Evolutionary conservation across 257 asterid genomes (phyloP).

Genomic region (Ocimum tenuiflorum): DNA sequence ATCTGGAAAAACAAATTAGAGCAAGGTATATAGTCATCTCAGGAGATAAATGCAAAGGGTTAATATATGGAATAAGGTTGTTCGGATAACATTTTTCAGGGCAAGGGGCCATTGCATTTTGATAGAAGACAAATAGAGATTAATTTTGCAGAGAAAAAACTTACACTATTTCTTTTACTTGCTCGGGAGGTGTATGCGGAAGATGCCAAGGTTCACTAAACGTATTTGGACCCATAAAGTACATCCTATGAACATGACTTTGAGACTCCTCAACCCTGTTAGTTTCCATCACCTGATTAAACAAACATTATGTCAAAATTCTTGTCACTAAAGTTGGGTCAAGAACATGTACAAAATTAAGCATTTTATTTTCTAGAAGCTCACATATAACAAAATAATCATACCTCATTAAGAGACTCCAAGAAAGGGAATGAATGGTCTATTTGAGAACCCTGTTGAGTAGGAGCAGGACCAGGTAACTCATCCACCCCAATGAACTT

Average conservation of each 20-base stretch:
- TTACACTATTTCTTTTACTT: constrained; percentile 88
- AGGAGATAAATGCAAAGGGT: background rate
- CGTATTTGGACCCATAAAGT: constrained; percentile 83
- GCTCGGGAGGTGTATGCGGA: constrained; percentile 93
- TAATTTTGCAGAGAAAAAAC: constrained; percentile 24
- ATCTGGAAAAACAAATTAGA: background rate
- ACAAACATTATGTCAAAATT: constrained; percentile 15
- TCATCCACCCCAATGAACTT: constrained; percentile 94
- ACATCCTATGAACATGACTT: constrained; percentile 96
- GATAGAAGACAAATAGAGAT: background rate
- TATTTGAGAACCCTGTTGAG: constrained; percentile 88
- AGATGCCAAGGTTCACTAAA: constrained; percentile 98
- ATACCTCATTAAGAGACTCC: constrained; percentile 95
- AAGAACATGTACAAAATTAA: background rate
- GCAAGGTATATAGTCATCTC: background rate
- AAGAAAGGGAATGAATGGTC: constrained; percentile 97
- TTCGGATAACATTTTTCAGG: background rate
- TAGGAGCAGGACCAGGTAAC: constrained; percentile 86
- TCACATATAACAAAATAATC: background rate
- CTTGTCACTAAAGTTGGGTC: no score
- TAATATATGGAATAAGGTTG: background rate
- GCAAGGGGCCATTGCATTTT: constrained; percentile 4
- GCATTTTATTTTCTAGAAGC: background rate
- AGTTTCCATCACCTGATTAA: constrained; percentile 86
- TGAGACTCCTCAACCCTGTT: constrained; percentile 98